Percentiles rank a stretch among this genome's conserved stretches.
These are phyloP conservation scores for Conringia planisiliqua DNA, from an alignment of 345 rosid genomes.

Conservation along the genomic window DNA sequence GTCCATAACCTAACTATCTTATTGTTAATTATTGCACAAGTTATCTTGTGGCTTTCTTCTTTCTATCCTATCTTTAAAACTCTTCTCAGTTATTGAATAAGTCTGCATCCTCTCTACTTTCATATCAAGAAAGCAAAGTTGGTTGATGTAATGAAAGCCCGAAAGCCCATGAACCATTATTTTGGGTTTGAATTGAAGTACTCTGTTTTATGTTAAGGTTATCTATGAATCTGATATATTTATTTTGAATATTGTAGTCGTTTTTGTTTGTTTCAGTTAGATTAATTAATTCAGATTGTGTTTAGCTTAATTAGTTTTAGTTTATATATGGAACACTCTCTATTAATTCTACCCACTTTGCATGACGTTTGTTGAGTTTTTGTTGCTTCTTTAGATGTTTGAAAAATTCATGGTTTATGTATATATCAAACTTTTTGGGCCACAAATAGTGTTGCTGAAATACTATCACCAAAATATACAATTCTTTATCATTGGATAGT, in stretches of 20 bases:
- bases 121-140: neutral
- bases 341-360: no score
- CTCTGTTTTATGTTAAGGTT: neutral
- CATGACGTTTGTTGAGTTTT: no score
- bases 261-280: neutral
- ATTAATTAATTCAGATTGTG: neutral
- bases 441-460: no score
- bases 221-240: neutral
- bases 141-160: neutral
- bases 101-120: neutral
- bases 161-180: neutral
- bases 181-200: neutral
- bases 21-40: neutral
- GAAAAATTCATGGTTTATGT: no score
- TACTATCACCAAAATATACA: no score
- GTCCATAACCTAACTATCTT: neutral
- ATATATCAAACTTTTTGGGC: no score
- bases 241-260: no score
- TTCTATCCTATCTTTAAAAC: neutral
- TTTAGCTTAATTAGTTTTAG: neutral
- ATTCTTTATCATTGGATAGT: no score
- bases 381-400: no score
- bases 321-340: no score
- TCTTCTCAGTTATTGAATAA: neutral
- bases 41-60: neutral